Evolutionary conservation across 75 land plant genomes (phyloP).

Genomic region (Pinus taeda): DNA sequence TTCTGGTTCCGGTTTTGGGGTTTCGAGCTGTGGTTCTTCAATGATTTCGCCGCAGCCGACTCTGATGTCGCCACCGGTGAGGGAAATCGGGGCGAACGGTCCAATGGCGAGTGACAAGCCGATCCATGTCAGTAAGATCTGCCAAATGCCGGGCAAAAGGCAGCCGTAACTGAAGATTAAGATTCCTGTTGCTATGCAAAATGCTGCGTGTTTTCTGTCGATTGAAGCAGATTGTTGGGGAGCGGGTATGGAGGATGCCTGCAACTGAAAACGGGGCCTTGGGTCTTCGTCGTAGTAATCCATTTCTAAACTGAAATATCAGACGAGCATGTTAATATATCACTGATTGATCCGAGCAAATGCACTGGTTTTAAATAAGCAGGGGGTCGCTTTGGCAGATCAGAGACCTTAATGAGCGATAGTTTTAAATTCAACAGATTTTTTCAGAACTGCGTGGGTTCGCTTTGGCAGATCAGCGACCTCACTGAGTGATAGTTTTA

Average conservation of each 20-base stretch:
- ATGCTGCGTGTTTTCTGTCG: background rate
- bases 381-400: too few relatives aligned
- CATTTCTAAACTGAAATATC: background rate
- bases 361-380: too few relatives aligned
- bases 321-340: too few relatives aligned
- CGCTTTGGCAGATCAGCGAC: too few relatives aligned
- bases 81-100: conserved; percentile 79
- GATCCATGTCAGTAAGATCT: conserved; percentile 61
- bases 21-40: conserved; percentile 5
- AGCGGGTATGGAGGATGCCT: background rate
- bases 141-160: background rate
- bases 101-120: conserved; percentile 75
- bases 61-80: conserved; percentile 73
- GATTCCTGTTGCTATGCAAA: background rate
- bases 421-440: too few relatives aligned
- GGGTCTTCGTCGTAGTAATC: conserved; percentile 8
- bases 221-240: background rate
- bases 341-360: too few relatives aligned
- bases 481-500: too few relatives aligned
- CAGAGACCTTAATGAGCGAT: too few relatives aligned
- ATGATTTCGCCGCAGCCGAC: conserved; percentile 73
- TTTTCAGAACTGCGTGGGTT: too few relatives aligned
- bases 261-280: conserved; percentile 7
- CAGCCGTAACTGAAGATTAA: background rate
- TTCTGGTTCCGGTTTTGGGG: background rate